These are phyloP conservation scores for Cryphonectria radicalis DNA, from an alignment of 2,329 filamentous ascomycete genomes.

Conservation along the genomic window DNA sequence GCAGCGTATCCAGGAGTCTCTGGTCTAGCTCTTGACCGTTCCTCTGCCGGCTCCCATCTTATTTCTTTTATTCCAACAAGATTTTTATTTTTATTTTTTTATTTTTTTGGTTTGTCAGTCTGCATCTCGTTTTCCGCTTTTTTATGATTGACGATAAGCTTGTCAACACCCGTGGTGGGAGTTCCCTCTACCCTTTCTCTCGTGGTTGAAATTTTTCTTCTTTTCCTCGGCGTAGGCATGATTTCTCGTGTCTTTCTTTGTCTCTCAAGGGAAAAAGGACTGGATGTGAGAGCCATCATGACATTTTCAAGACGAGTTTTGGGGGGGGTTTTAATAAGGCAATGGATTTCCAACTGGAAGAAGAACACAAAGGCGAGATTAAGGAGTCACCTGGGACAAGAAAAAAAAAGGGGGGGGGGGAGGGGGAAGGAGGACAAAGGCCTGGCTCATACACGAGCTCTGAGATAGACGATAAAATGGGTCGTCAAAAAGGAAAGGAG, in stretches of 20 bases:
- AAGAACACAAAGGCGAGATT: no score
- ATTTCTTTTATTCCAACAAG: neutral
- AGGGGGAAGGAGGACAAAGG: no score
- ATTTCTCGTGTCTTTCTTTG: neutral
- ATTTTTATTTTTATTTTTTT: no score
- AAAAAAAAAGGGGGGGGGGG: neutral
- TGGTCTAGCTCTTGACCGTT: neutral
- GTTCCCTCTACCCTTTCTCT: neutral
- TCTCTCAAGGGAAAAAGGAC: neutral
- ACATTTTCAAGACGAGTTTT: neutral
- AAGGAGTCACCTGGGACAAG: neutral
- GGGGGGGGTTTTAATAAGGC: no score
- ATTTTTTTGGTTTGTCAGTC: neutral
- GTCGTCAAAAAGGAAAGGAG: neutral
- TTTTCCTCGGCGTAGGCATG: neutral
- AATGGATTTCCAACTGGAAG: neutral
- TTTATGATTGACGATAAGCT: neutral
- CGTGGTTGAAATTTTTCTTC: neutral
- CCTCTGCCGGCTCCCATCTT: neutral
- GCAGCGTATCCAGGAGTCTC: slow-evolving; percentile 25
- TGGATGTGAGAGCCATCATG: neutral
- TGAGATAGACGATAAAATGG: neutral
- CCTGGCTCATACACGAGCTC: neutral
- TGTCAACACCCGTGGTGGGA: neutral
- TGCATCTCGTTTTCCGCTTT: neutral